Evolutionary conservation across 2,329 filamentous ascomycete genomes (phyloP).

Genomic region (Aureobasidium sp.): DNA sequence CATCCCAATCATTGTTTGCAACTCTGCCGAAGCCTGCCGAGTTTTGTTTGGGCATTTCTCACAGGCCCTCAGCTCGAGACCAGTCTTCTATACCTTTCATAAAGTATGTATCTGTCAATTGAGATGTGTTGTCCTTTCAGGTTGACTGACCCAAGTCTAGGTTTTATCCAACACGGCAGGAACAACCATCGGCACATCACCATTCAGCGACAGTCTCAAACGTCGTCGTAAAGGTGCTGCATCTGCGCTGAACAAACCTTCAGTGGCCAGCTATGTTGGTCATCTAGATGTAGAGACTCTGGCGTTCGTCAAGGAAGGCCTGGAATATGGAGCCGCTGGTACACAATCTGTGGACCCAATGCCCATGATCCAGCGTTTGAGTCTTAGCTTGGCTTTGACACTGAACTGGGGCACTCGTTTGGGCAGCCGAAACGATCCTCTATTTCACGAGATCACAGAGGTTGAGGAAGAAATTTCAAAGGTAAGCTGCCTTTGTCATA

Average conservation of each 20-base stretch:
- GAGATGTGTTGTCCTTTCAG: neutral
- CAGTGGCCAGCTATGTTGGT: constrained; percentile 53
- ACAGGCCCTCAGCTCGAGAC: constrained; percentile 33
- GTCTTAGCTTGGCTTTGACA: constrained; percentile 53
- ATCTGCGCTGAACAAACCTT: constrained; percentile 56
- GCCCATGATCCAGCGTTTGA: constrained; percentile 59
- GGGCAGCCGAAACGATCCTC: constrained; percentile 47
- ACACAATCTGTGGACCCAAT: constrained; percentile 51
- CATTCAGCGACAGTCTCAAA: constrained; percentile 58
- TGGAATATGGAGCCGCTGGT: constrained; percentile 49
- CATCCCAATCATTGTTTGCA: constrained; percentile 36
- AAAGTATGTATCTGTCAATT: constrained; percentile 23
- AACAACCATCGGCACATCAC: constrained; percentile 60
- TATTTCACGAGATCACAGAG: constrained; percentile 56
- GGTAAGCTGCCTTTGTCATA: neutral
- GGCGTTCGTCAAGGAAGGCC: constrained; percentile 54
- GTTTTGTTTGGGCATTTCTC: constrained; percentile 35
- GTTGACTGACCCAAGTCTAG: constrained; percentile 25
- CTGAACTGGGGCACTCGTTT: constrained; percentile 60
- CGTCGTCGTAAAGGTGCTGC: constrained; percentile 57
- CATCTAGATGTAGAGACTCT: constrained; percentile 56
- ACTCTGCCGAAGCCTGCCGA: constrained; percentile 32
- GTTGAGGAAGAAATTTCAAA: constrained; percentile 54
- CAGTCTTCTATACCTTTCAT: constrained; percentile 39
- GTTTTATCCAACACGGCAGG: constrained; percentile 57